phyloP scores from a whole-genome alignment of 139 green algal species.

The Prasinococcaceae sp. region DNA sequence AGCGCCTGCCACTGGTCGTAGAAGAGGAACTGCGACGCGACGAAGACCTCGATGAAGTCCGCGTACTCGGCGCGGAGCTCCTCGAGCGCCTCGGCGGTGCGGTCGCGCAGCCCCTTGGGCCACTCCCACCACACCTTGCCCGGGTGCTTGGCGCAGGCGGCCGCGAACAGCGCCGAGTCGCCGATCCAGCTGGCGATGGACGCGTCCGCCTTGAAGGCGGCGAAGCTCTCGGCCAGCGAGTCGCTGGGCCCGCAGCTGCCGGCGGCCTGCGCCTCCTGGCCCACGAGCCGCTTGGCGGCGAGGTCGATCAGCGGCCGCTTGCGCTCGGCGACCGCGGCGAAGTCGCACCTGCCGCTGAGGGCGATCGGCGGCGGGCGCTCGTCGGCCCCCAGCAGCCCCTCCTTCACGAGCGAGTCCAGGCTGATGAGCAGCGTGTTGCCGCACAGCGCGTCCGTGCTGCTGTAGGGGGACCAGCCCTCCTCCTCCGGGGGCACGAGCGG shows the following conservation, averaged over 20 bases:
- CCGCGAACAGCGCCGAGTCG: slow-evolving; percentile 68
- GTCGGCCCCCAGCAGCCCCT: slow-evolving; percentile 52
- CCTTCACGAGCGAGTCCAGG: slow-evolving; percentile 61
- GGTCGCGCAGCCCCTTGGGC: slow-evolving; percentile 37
- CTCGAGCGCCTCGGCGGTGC: slow-evolving; percentile 24
- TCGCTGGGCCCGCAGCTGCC: no score
- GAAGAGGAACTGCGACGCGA: slow-evolving; percentile 88
- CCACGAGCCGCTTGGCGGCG: slow-evolving; percentile 44
- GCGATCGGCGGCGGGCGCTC: slow-evolving; percentile 33
- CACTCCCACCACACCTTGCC: slow-evolving; percentile 83
- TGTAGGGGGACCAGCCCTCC: slow-evolving; percentile 86
- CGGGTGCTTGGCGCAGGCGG: slow-evolving; percentile 16
- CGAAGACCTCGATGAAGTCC: slow-evolving; percentile 65
- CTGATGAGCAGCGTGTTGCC: slow-evolving; percentile 82
- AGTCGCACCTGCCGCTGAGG: neutral
- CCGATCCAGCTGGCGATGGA: slow-evolving; percentile 65
- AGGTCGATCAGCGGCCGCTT: slow-evolving; percentile 59
- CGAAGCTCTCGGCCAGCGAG: slow-evolving; percentile 31
- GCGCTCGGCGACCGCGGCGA: slow-evolving; percentile 25
- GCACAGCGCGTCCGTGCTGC: slow-evolving; percentile 74
- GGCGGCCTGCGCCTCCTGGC: neutral
- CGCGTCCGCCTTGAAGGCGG: slow-evolving; percentile 27
- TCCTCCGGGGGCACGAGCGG: slow-evolving; percentile 84
- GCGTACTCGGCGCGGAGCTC: slow-evolving; percentile 30
- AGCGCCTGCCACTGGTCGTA: slow-evolving; percentile 68